These are phyloP conservation scores for Anacardium occidentale DNA, from an alignment of 345 rosid species.

Conservation along the genomic window DNA sequence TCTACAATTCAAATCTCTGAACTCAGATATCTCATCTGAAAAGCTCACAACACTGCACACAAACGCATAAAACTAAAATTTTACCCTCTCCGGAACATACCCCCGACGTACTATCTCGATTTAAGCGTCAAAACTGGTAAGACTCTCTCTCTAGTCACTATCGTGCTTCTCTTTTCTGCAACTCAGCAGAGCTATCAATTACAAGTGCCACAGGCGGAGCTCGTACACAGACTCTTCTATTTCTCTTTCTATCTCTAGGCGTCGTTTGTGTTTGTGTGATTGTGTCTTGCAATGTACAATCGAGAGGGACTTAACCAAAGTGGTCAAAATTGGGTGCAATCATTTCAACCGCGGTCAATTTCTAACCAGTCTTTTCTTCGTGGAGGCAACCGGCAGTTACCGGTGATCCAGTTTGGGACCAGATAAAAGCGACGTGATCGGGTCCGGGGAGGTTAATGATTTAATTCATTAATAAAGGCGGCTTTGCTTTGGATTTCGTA, in stretches of 20 bases:
- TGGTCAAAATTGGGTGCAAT: slow-evolving; percentile 58
- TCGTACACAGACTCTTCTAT: slow-evolving; percentile 26
- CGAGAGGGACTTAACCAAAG: slow-evolving; percentile 51
- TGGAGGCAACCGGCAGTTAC: slow-evolving; percentile 41
- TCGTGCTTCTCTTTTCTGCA: slow-evolving; percentile 31
- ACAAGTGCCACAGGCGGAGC: slow-evolving; percentile 28
- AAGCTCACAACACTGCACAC: not conserved
- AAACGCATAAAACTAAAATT: not conserved
- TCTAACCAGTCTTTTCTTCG: slow-evolving; percentile 41
- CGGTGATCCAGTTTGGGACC: slow-evolving; percentile 35
- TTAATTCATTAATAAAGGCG: slow-evolving; percentile 41
- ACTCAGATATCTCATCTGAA: slow-evolving; percentile 61
- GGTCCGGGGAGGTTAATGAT: slow-evolving; percentile 15
- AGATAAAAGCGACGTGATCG: slow-evolving; percentile 27
- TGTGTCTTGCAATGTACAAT: slow-evolving; percentile 15
- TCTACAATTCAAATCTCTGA: not conserved
- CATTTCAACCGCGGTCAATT: slow-evolving; percentile 81
- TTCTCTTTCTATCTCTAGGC: slow-evolving; percentile 25
- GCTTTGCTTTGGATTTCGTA: slow-evolving; percentile 11
- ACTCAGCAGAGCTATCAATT: slow-evolving; percentile 26
- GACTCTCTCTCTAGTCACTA: slow-evolving; percentile 28
- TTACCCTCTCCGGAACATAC: slow-evolving; percentile 14
- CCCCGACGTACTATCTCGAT: slow-evolving; percentile 34
- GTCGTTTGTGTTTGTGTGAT: not conserved
- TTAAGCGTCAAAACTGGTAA: slow-evolving; percentile 18